Conservation (phyloP, 179 eudicot genomes). For the Nepenthes alata region DNA sequence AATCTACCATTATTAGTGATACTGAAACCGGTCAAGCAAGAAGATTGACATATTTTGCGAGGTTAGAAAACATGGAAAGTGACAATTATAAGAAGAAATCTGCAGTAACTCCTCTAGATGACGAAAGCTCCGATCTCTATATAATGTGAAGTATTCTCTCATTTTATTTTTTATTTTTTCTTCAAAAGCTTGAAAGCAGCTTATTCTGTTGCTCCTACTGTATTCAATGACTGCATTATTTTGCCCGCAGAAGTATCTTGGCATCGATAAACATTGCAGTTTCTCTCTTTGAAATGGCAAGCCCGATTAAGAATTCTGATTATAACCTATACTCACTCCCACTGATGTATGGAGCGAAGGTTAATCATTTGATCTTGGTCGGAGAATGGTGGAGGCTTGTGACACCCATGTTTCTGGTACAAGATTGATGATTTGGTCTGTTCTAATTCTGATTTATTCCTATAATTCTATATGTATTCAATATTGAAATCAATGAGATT, state of each 20-base stretch:
- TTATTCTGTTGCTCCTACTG: not conserved
- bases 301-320: constrained; percentile 52
- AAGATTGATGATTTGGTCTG: constrained; percentile 47
- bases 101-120: constrained; percentile 7
- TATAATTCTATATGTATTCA: not conserved
- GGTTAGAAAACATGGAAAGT: constrained; percentile 11
- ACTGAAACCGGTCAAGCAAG: constrained; percentile 7
- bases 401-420: constrained; percentile 98
- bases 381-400: constrained; percentile 97
- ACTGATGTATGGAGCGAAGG: constrained; percentile 66
- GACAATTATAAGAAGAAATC: constrained; percentile 12
- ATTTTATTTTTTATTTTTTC: not conserved
- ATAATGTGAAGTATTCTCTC: constrained; percentile 31
- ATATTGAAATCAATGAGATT: not conserved
- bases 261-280: constrained; percentile 64
- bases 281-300: constrained; percentile 67
- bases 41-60: constrained; percentile 17
- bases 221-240: not conserved
- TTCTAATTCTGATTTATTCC: constrained; percentile 15
- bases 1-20: constrained; percentile 5
- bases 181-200: not conserved
- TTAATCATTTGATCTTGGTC: constrained; percentile 54
- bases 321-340: constrained; percentile 60
- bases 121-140: constrained; percentile 46
- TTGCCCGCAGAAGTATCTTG: constrained; percentile 51